Conservation (phyloP, 106 monocot species). For the Phalaenopsis aphrodite region DNA sequence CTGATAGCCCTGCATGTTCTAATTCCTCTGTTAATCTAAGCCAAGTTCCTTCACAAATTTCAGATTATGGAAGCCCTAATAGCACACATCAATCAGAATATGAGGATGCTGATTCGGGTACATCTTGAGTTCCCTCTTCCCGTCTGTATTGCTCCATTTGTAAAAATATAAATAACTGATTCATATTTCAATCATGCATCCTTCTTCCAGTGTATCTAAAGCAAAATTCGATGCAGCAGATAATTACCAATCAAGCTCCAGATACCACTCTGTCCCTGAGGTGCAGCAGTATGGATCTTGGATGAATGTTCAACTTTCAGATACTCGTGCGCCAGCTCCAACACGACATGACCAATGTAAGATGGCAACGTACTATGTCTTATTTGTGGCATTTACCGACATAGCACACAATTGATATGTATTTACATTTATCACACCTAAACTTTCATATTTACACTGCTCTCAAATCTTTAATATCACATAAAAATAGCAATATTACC, state of each 20-base stretch:
- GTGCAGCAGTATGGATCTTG: constrained; percentile 63
- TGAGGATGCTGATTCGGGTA: constrained; percentile 84
- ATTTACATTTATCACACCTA: no score
- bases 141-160: constrained; percentile 20
- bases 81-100: constrained; percentile 54
- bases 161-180: constrained; percentile 47
- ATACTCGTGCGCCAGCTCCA: constrained; percentile 17
- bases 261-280: constrained; percentile 93
- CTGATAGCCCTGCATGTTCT: constrained; percentile 48
- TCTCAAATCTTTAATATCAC: no score
- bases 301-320: constrained; percentile 21
- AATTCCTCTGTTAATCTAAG: constrained; percentile 53
- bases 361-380: constrained; percentile 2
- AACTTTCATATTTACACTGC: no score
- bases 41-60: constrained; percentile 44
- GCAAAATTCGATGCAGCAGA: constrained; percentile 99
- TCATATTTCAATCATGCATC: constrained; percentile 83
- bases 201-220: constrained; percentile 98
- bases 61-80: constrained; percentile 44
- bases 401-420: no score
- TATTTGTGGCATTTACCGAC: no score
- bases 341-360: constrained; percentile 24
- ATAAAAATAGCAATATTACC: no score
- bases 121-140: constrained; percentile 1
- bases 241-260: constrained; percentile 83